Percentiles rank a stretch among this genome's conserved stretches.
Evolutionary conservation across 208 protist species (phyloP).

Genomic region (Trypanosoma scelopori): DNA sequence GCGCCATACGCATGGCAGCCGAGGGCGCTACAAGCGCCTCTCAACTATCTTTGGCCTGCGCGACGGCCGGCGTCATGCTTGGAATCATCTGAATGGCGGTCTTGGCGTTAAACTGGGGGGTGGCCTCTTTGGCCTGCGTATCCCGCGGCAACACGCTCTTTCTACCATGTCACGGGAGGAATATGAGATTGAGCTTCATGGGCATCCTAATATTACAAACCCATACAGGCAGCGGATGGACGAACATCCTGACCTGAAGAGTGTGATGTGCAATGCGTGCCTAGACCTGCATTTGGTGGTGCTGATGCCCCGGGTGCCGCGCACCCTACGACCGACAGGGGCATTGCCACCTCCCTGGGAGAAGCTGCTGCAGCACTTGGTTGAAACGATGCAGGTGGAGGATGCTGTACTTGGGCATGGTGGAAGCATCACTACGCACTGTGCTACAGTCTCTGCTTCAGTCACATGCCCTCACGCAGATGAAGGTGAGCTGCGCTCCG

Average conservation of each 20-base stretch:
- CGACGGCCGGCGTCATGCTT: slow-evolving; percentile 71
- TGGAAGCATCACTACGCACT: slow-evolving; percentile 31
- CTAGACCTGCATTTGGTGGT: slow-evolving; percentile 56
- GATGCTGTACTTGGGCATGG: slow-evolving; percentile 7
- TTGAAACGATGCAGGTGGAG: slow-evolving; percentile 12
- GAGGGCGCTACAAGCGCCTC: slow-evolving; percentile 79
- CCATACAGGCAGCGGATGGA: slow-evolving; percentile 76
- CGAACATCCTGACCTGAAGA: slow-evolving; percentile 65
- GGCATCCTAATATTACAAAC: slow-evolving; percentile 90
- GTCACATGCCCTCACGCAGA: slow-evolving; percentile 2
- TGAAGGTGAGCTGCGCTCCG: neutral
- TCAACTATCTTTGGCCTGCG: slow-evolving; percentile 58
- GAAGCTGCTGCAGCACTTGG: slow-evolving; percentile 24
- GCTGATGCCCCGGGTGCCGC: slow-evolving; percentile 68
- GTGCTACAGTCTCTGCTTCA: slow-evolving; percentile 44
- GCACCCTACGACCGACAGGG: slow-evolving; percentile 4
- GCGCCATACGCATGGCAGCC: slow-evolving; percentile 80
- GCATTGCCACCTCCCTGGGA: slow-evolving; percentile 29
- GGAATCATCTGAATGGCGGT: slow-evolving; percentile 77
- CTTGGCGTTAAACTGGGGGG: slow-evolving; percentile 86
- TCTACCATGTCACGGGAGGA: slow-evolving; percentile 68
- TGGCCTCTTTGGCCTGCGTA: slow-evolving; percentile 86
- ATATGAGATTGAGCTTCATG: slow-evolving; percentile 75
- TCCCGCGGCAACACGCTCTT: slow-evolving; percentile 74
- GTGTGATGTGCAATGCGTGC: slow-evolving; percentile 75